A percentile compares a stretch with the other conserved stretches of the same genome.
Conservation (phyloP, 2,329 filamentous ascomycete genomes). For the Cladophialophora psammophila region DNA sequence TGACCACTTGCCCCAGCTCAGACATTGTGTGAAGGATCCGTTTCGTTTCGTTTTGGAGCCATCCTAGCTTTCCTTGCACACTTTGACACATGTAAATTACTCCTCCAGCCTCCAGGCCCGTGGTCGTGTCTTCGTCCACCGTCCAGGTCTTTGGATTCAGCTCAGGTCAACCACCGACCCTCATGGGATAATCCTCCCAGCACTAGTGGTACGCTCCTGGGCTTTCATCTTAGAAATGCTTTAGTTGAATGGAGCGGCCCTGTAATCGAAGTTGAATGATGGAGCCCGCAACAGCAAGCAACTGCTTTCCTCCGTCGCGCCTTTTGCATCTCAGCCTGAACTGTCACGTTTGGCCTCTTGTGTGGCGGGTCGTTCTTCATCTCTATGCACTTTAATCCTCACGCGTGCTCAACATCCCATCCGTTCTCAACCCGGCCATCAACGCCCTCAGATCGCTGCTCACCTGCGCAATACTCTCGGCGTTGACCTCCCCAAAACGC, state of each 20-base stretch:
- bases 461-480: not conserved
- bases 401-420: not conserved
- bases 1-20: too few species aligned
- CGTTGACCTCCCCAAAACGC: constrained; percentile 5
- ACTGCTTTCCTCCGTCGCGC: not conserved
- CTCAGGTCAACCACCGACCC: too few species aligned
- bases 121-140: too few species aligned
- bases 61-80: too few species aligned
- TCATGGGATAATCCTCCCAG: too few species aligned
- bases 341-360: not conserved
- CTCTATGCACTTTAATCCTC: not conserved
- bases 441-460: constrained; percentile 5
- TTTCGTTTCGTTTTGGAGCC: too few species aligned
- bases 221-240: not conserved
- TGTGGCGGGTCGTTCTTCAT: not conserved
- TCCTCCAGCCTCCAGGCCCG: too few species aligned
- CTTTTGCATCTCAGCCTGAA: not conserved
- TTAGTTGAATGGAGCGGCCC: not conserved
- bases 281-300: not conserved
- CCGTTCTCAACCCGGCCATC: constrained; percentile 11
- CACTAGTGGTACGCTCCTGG: too few species aligned
- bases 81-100: too few species aligned
- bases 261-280: not conserved
- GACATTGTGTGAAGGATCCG: too few species aligned
- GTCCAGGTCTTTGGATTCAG: too few species aligned